Evolutionary conservation across 1,284 basidiomycete genomes (phyloP).

Genomic region (Fomitopsis pinicola): DNA sequence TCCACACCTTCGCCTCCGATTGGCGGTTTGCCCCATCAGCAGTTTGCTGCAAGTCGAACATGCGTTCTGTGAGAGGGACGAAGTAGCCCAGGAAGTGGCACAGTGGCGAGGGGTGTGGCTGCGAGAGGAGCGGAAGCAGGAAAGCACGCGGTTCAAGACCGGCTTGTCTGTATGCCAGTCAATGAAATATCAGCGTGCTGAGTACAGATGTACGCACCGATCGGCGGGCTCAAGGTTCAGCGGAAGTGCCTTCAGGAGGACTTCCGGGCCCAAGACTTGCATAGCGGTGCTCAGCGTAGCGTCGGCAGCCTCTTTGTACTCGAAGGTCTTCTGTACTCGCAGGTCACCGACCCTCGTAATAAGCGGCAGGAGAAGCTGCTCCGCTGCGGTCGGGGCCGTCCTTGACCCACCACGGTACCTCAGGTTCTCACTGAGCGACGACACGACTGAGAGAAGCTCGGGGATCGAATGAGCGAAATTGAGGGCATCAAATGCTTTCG

Average conservation of each 20-base stretch:
- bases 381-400: constrained; percentile 57
- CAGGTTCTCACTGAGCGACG: constrained; percentile 48
- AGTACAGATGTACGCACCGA: constrained; percentile 39
- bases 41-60: constrained; percentile 84
- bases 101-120: constrained; percentile 78
- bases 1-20: constrained; percentile 93
- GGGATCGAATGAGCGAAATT: constrained; percentile 66
- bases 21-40: constrained; percentile 68
- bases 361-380: constrained; percentile 70
- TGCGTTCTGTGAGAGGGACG: constrained; percentile 88
- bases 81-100: constrained; percentile 88
- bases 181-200: neutral
- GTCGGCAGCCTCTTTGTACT: constrained; percentile 89
- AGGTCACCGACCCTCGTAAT: constrained; percentile 75
- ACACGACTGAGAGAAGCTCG: constrained; percentile 63
- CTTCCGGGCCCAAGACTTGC: constrained; percentile 82
- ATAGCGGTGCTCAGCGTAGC: constrained; percentile 78
- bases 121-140: constrained; percentile 86
- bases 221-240: constrained; percentile 82
- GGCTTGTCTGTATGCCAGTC: constrained; percentile 40
- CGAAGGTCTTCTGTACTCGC: constrained; percentile 79
- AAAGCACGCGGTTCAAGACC: constrained; percentile 80
- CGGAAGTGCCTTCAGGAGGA: constrained; percentile 74
- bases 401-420: constrained; percentile 33
- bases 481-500: constrained; percentile 67